phyloP scores from a whole-genome alignment of 371 early-diverging fungal genomes.

The Capniomyces stellatus region DNA sequence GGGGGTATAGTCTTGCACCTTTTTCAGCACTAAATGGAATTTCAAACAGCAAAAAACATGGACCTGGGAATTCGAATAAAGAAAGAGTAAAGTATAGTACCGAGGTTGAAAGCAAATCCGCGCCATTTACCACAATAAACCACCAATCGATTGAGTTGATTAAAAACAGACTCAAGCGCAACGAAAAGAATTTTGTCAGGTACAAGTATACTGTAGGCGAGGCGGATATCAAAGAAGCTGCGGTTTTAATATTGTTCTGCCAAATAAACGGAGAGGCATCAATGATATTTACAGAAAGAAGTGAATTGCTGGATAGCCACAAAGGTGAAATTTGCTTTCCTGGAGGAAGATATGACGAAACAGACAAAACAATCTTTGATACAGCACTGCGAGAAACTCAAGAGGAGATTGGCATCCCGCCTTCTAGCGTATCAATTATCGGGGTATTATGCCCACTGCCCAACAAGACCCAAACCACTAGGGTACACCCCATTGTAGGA shows the following conservation, averaged over 20 bases:
- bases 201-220: conserved; percentile 2
- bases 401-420: conserved; percentile 58
- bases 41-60: too few species aligned
- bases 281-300: conserved; percentile 66
- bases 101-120: too few species aligned
- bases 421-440: conserved; percentile 34
- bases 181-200: not conserved
- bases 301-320: conserved; percentile 45
- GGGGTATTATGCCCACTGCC: conserved; percentile 49
- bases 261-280: conserved; percentile 37
- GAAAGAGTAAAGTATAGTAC: too few species aligned
- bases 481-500: conserved; percentile 60
- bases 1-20: too few species aligned
- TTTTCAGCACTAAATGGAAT: too few species aligned
- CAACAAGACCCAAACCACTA: conserved; percentile 35
- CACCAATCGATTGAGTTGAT: not conserved
- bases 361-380: conserved; percentile 31
- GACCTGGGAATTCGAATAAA: too few species aligned
- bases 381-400: conserved; percentile 69
- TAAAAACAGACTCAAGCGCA: not conserved
- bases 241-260: conserved; percentile 39
- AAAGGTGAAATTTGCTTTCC: conserved; percentile 70
- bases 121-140: too few species aligned
- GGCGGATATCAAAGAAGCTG: conserved; percentile 6
- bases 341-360: conserved; percentile 49